These are phyloP conservation scores for Hymenoscyphus scutula DNA, from an alignment of 2,329 filamentous ascomycete genomes.

Conservation along the genomic window DNA sequence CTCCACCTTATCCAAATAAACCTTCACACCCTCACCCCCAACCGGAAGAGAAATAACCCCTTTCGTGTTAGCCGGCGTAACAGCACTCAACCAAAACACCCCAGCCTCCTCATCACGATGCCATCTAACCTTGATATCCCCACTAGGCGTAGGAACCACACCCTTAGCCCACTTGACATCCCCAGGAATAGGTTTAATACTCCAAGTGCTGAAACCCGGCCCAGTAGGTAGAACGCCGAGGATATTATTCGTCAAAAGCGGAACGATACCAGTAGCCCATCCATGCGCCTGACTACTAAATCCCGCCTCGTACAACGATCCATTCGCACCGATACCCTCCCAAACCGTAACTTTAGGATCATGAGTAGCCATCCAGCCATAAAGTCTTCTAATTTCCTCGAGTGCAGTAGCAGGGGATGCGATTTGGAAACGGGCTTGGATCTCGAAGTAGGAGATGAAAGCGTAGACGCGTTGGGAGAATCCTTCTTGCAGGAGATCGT, in stretches of 20 bases:
- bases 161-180: constrained; percentile 45
- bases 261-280: constrained; percentile 51
- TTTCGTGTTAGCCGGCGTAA: constrained; percentile 32
- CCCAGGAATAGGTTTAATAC: constrained; percentile 39
- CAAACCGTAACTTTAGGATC: constrained; percentile 50
- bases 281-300: constrained; percentile 51
- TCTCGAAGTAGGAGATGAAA: constrained; percentile 53
- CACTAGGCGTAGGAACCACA: constrained; percentile 43
- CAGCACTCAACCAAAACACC: constrained; percentile 35
- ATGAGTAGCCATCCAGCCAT: constrained; percentile 48
- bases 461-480: constrained; percentile 49
- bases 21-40: constrained; percentile 6
- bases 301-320: constrained; percentile 44
- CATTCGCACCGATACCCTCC: constrained; percentile 49
- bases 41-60: constrained; percentile 31
- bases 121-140: constrained; percentile 43
- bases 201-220: constrained; percentile 45
- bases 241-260: constrained; percentile 45
- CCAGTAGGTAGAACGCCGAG: constrained; percentile 46
- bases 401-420: constrained; percentile 39
- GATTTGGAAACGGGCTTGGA: constrained; percentile 46
- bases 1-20: constrained; percentile 10
- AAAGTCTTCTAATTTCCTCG: constrained; percentile 47
- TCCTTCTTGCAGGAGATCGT: constrained; percentile 38
- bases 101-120: constrained; percentile 22